phyloP scores from a whole-genome alignment of 1,139 yeast species.

The Kluyveromyces sp. region DNA sequence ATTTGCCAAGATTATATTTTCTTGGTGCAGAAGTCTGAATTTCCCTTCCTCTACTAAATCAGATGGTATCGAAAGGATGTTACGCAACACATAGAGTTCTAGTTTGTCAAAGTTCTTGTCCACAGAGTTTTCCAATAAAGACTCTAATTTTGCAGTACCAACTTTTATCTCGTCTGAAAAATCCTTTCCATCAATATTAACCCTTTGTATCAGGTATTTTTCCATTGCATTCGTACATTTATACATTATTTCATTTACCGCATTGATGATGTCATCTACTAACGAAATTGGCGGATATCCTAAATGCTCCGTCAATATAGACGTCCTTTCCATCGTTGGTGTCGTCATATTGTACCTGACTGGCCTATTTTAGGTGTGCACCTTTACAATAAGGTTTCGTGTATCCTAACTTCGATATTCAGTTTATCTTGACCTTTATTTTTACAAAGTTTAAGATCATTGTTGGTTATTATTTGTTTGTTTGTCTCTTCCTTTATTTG shows the following conservation, averaged over 20 bases:
- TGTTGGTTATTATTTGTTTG: too few relatives aligned
- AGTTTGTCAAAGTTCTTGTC: constrained; percentile 82
- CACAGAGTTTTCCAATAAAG: constrained; percentile 67
- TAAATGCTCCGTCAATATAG: constrained; percentile 73
- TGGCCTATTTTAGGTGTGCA: too few relatives aligned
- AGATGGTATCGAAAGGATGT: constrained; percentile 63
- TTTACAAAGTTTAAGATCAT: too few relatives aligned
- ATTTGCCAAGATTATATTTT: constrained; percentile 34
- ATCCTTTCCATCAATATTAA: constrained; percentile 16
- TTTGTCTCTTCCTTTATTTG: too few relatives aligned
- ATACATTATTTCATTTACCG: constrained; percentile 78
- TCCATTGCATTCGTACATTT: constrained; percentile 79
- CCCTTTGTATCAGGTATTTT: constrained; percentile 42
- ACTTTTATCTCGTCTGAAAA: constrained; percentile 48
- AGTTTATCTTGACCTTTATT: too few relatives aligned
- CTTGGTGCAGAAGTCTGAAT: constrained; percentile 63
- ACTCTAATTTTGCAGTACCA: constrained; percentile 78
- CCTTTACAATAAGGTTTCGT: too few relatives aligned
- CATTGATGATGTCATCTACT: constrained; percentile 83
- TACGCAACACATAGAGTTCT: constrained; percentile 74
- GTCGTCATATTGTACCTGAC: constrained; percentile 27
- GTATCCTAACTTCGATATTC: too few relatives aligned
- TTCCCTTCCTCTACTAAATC: constrained; percentile 63
- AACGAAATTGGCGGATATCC: constrained; percentile 83
- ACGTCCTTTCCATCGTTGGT: constrained; percentile 42